These are phyloP conservation scores for Teunomyces aglyptinius DNA, from an alignment of 805 yeast genomes.

Conservation along the genomic window DNA sequence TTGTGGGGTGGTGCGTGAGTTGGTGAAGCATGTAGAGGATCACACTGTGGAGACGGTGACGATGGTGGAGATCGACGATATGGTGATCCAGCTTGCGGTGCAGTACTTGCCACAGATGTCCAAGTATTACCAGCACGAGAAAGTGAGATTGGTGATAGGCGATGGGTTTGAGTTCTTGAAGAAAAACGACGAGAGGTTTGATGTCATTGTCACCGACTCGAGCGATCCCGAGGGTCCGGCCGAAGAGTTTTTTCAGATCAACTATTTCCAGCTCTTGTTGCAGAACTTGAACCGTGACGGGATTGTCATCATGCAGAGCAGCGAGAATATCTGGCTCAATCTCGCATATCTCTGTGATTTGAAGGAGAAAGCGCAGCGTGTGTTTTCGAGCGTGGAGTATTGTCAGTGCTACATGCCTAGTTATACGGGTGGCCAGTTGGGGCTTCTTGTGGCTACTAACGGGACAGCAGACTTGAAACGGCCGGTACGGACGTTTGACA, in stretches of 20 bases:
- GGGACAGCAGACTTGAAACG: conserved; percentile 45
- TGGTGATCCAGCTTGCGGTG: conserved; percentile 70
- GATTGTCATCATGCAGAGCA: conserved; percentile 76
- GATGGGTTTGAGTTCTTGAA: conserved; percentile 84
- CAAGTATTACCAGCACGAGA: conserved; percentile 56
- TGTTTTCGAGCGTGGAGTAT: conserved; percentile 62
- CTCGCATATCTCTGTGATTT: conserved; percentile 50
- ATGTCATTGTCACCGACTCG: conserved; percentile 86
- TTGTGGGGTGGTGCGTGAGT: conserved; percentile 90
- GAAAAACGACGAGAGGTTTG: conserved; percentile 49
- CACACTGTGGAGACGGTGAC: conserved; percentile 60
- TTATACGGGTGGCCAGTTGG: conserved; percentile 86
- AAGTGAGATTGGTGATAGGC: conserved; percentile 62
- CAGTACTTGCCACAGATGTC: conserved; percentile 80
- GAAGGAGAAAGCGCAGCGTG: conserved; percentile 46
- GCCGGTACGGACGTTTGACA: conserved; percentile 50
- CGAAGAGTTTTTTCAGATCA: conserved; percentile 76
- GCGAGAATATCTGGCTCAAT: conserved; percentile 76
- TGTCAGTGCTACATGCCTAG: conserved; percentile 83
- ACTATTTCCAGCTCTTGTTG: conserved; percentile 66
- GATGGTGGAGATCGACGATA: conserved; percentile 85
- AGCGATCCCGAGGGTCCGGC: conserved; percentile 98
- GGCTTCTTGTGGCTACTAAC: conserved; percentile 70
- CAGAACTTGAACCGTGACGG: conserved; percentile 62
- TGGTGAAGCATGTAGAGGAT: conserved; percentile 62